Conservation (phyloP, 257 asterid genomes). For the Gentiana dahurica region DNA sequence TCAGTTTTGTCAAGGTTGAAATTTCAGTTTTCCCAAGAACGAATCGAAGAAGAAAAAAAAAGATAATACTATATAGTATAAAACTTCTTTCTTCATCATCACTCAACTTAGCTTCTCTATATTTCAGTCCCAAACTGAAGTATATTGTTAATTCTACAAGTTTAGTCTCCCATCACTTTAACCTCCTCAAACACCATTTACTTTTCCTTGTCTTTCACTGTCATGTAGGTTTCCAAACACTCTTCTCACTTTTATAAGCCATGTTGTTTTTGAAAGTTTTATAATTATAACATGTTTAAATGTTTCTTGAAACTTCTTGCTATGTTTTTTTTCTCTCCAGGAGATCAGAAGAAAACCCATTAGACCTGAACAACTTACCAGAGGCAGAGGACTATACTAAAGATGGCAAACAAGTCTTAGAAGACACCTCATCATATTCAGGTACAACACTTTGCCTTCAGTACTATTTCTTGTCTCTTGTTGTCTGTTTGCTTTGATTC, state of each 20-base stretch:
- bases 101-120: constrained; percentile 39
- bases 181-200: constrained; percentile 2
- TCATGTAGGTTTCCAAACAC: constrained; percentile 53
- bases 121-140: constrained; percentile 58
- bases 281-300: neutral
- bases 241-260: constrained; percentile 7
- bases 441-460: constrained; percentile 41
- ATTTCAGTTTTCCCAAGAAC: no score
- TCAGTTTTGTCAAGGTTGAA: no score
- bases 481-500: no score
- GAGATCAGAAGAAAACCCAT: constrained; percentile 71
- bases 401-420: constrained; percentile 49
- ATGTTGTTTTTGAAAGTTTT: constrained; percentile 2
- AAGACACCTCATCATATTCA: constrained; percentile 75
- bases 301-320: neutral
- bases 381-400: constrained; percentile 46
- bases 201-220: constrained; percentile 45
- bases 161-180: constrained; percentile 14
- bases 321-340: constrained; percentile 25
- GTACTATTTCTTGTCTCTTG: constrained; percentile 11
- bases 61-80: neutral
- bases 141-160: constrained; percentile 37
- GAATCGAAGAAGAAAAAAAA: no score
- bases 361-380: constrained; percentile 96
- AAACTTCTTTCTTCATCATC: constrained; percentile 52